Evolutionary conservation across 2,329 filamentous ascomycete species (phyloP).

Genomic region (Hymenoscyphus occultus): DNA sequence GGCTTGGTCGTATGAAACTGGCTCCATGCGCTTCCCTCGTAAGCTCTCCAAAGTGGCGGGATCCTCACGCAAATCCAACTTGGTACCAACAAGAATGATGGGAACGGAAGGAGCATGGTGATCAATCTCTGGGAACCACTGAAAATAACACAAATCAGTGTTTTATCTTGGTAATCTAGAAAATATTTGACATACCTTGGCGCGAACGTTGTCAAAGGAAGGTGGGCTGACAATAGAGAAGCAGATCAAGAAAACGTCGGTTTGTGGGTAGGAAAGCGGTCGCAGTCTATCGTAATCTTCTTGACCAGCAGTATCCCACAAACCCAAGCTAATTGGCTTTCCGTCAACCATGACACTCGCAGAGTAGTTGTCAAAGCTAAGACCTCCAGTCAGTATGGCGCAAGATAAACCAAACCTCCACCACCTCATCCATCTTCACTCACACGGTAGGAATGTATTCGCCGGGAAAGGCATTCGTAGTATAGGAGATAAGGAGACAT

Average conservation of each 20-base stretch:
- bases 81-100: slow-evolving; percentile 95
- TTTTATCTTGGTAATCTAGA: background rate
- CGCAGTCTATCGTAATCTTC: slow-evolving; percentile 96
- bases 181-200: slow-evolving; percentile 67
- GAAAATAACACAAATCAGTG: slow-evolving; percentile 16
- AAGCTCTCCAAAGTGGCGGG: slow-evolving; percentile 76
- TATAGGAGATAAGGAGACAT: slow-evolving; percentile 98
- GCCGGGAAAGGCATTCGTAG: slow-evolving; percentile 98
- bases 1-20: slow-evolving; percentile 93
- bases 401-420: background rate
- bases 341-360: slow-evolving; percentile 99
- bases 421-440: slow-evolving; percentile 35
- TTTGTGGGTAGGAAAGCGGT: slow-evolving; percentile 95
- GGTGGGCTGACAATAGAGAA: slow-evolving; percentile 98
- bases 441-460: slow-evolving; percentile 99
- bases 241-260: slow-evolving; percentile 96
- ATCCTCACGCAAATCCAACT: slow-evolving; percentile 93
- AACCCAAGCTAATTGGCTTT: slow-evolving; percentile 91
- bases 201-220: slow-evolving; percentile 98
- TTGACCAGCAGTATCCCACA: slow-evolving; percentile 98
- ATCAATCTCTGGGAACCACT: slow-evolving; percentile 98
- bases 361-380: slow-evolving; percentile 96
- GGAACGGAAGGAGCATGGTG: slow-evolving; percentile 94
- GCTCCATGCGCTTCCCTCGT: slow-evolving; percentile 89
- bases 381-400: slow-evolving; percentile 22